These are phyloP conservation scores for Fusarium brevicatenulatum DNA, from an alignment of 2,329 filamentous ascomycete species.

Conservation along the genomic window DNA sequence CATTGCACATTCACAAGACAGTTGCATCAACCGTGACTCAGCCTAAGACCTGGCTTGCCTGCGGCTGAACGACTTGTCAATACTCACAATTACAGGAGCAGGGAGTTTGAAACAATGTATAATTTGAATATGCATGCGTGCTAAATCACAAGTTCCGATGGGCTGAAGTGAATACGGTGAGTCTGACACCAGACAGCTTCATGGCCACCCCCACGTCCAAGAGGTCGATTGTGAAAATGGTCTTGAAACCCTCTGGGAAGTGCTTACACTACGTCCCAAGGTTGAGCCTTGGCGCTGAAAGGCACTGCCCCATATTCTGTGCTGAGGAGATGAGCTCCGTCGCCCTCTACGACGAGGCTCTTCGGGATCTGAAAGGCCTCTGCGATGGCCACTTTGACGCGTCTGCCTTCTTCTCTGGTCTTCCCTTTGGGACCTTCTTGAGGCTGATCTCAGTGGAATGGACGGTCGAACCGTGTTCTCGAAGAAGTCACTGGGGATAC, in stretches of 20 bases:
- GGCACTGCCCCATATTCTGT: background rate
- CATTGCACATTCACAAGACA: too few species aligned
- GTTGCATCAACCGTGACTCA: too few species aligned
- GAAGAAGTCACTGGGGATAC: background rate
- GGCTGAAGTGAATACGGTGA: background rate
- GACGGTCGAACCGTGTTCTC: background rate
- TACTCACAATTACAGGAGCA: rapidly evolving
- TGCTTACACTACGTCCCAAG: background rate
- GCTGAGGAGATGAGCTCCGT: background rate
- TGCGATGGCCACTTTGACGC: background rate
- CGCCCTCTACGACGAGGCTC: background rate
- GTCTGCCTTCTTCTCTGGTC: background rate
- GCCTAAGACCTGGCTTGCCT: background rate
- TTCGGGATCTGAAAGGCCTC: background rate
- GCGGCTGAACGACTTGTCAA: background rate
- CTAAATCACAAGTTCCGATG: background rate
- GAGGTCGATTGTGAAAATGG: background rate
- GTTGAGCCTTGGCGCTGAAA: background rate
- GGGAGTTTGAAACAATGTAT: background rate
- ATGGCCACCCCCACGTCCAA: background rate
- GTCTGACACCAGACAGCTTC: background rate
- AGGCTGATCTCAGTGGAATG: background rate
- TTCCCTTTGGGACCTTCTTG: background rate
- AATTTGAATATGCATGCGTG: background rate
- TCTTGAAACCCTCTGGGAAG: background rate